phyloP scores from a whole-genome alignment of 306 rosid genomes.

The Cercis canadensis region DNA sequence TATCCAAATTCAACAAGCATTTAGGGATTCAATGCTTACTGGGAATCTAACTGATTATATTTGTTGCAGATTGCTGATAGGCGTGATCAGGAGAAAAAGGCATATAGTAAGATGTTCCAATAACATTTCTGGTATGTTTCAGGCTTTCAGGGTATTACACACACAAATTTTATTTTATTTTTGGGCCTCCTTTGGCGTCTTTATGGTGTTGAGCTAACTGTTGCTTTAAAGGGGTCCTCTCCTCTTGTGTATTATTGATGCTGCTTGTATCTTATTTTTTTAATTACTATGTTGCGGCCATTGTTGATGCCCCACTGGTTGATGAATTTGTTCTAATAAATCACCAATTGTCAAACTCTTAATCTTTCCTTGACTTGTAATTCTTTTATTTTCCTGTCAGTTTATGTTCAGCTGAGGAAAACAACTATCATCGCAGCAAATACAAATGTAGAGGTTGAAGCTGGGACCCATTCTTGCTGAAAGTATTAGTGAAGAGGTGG shows the following conservation, averaged over 20 bases:
- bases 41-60: constrained; percentile 7
- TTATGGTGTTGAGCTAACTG: too few relatives aligned
- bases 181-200: too few relatives aligned
- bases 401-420: constrained; percentile 11
- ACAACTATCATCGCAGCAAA: constrained; percentile 22
- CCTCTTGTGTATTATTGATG: too few relatives aligned
- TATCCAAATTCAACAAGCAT: constrained; percentile 14
- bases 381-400: constrained; percentile 26
- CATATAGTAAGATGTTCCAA: constrained; percentile 84
- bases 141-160: not conserved
- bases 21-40: not conserved
- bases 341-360: too few relatives aligned
- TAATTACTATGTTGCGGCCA: too few relatives aligned
- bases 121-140: constrained; percentile 53
- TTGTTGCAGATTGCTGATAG: constrained; percentile 72
- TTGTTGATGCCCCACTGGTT: too few relatives aligned
- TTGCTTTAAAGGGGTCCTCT: too few relatives aligned
- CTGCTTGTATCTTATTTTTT: too few relatives aligned
- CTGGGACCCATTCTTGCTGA: constrained; percentile 24
- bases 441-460: constrained; percentile 27
- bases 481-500: constrained; percentile 11
- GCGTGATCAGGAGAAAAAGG: constrained; percentile 73
- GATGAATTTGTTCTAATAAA: too few relatives aligned
- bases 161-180: too few relatives aligned
- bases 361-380: constrained; percentile 6